phyloP scores from a whole-genome alignment of 352 stramenopile species.

The Chrysophaeum taylorii region DNA sequence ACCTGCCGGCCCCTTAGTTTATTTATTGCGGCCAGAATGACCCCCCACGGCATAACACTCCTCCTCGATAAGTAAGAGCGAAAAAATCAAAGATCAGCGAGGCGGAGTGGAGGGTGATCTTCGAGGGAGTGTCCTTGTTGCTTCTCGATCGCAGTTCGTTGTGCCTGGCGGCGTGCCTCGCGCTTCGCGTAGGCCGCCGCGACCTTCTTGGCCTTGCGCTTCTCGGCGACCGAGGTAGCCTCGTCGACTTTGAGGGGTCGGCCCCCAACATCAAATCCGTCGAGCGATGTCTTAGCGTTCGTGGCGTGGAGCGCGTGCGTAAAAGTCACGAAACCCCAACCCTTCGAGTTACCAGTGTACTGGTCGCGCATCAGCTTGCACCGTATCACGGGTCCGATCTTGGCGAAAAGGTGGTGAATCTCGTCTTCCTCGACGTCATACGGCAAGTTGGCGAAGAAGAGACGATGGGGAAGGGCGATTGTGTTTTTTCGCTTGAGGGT shows the following conservation, averaged over 20 bases:
- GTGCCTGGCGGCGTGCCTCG: neutral
- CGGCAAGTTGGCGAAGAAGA: constrained; percentile 5
- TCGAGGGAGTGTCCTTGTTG: too few species aligned
- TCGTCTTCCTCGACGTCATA: constrained; percentile 1
- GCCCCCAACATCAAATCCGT: neutral
- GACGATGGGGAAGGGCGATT: neutral
- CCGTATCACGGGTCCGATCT: neutral
- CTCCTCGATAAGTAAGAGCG: too few species aligned
- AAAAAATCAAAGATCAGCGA: too few species aligned
- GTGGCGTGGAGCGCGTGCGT: neutral
- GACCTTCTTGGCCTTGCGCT: neutral
- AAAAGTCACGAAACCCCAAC: constrained; percentile 1
- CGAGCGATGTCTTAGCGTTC: neutral
- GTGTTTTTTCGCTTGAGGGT: neutral
- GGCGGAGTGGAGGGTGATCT: too few species aligned
- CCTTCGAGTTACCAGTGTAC: constrained; percentile 5
- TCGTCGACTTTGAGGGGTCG: neutral
- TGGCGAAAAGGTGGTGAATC: neutral
- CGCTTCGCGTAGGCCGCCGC: neutral
- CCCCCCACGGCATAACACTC: too few species aligned
- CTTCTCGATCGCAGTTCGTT: neutral
- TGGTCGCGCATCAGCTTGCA: constrained; percentile 7
- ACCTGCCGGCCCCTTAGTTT: too few species aligned
- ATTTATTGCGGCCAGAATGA: too few species aligned
- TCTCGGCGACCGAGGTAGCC: neutral